phyloP scores from a whole-genome alignment of 2,329 filamentous ascomycete genomes.

The Neofusicoccum sp. region DNA sequence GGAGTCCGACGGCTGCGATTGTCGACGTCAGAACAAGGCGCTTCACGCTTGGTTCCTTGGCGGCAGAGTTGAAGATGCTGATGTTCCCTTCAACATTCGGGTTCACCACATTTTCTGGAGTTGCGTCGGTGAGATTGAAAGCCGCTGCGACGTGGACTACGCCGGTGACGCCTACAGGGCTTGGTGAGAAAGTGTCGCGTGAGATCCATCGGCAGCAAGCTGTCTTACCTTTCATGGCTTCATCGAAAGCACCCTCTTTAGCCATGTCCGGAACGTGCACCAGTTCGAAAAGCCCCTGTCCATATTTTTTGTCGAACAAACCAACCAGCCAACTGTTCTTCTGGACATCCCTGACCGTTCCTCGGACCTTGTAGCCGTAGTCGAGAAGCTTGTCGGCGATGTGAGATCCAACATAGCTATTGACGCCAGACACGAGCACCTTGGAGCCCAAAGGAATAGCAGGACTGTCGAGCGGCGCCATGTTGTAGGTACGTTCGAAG shows the following conservation, averaged over 20 bases:
- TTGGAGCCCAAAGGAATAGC: slow-evolving; percentile 24
- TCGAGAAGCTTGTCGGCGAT: slow-evolving; percentile 31
- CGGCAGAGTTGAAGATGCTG: slow-evolving; percentile 43
- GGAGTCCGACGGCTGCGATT: slow-evolving; percentile 32
- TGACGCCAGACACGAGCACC: slow-evolving; percentile 36
- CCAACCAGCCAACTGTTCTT: slow-evolving; percentile 31
- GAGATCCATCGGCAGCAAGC: neutral
- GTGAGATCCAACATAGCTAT: slow-evolving; percentile 35
- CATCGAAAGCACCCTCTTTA: slow-evolving; percentile 26
- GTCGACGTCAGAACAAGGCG: slow-evolving; percentile 47
- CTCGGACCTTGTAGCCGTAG: slow-evolving; percentile 35
- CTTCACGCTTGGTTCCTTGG: slow-evolving; percentile 41
- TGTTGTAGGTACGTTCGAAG: too few relatives aligned
- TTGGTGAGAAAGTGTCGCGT: neutral
- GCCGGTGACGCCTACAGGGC: slow-evolving; percentile 34
- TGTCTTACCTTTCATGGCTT: slow-evolving; percentile 25
- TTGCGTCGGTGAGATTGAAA: slow-evolving; percentile 35
- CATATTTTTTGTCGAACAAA: slow-evolving; percentile 30
- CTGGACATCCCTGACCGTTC: slow-evolving; percentile 30
- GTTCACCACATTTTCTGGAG: slow-evolving; percentile 45
- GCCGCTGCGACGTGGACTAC: slow-evolving; percentile 49
- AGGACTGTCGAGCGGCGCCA: neutral
- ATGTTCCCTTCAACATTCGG: slow-evolving; percentile 36
- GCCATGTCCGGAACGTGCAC: slow-evolving; percentile 31
- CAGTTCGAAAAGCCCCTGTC: slow-evolving; percentile 26